A percentile compares a stretch with the other conserved stretches of the same genome.
These are phyloP conservation scores for Amanita pseudoporphyria DNA, from an alignment of 768 basidiomycete species.

Conservation along the genomic window DNA sequence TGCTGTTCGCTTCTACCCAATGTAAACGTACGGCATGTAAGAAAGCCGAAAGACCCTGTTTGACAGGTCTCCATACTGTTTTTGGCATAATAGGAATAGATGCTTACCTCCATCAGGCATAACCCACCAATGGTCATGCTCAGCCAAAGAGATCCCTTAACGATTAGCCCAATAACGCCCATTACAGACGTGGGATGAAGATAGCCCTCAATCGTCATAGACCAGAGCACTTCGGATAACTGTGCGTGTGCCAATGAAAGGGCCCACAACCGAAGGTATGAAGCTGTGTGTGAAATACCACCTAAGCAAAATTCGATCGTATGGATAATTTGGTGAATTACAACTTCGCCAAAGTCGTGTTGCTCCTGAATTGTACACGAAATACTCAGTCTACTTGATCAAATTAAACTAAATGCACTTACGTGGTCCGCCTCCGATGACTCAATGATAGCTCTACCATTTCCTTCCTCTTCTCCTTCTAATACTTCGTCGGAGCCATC, in stretches of 20 bases:
- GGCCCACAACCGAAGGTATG: constrained; percentile 92
- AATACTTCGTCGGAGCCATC: constrained; percentile 51
- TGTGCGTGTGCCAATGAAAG: constrained; percentile 97
- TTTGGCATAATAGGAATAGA: constrained; percentile 9
- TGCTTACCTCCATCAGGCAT: constrained; percentile 90
- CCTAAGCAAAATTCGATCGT: constrained; percentile 99
- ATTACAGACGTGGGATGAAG: constrained; percentile 43
- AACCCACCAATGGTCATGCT: constrained; percentile 63
- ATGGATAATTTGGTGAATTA: constrained; percentile 97
- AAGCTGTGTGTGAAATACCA: constrained; percentile 96
- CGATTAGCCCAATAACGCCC: constrained; percentile 45
- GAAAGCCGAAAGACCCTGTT: constrained; percentile 90
- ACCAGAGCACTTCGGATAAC: constrained; percentile 88
- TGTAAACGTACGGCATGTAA: constrained; percentile 93
- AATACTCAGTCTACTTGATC: not conserved
- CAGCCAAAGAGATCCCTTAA: constrained; percentile 67
- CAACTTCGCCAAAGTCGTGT: constrained; percentile 89
- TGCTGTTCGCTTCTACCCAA: constrained; percentile 98
- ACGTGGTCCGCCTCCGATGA: constrained; percentile 57
- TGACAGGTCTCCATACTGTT: constrained; percentile 7
- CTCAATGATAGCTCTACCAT: constrained; percentile 65
- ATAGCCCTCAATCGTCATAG: constrained; percentile 66
- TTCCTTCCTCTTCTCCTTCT: constrained; percentile 76
- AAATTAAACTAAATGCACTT: constrained; percentile 9
- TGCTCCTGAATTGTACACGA: constrained; percentile 40